Evolutionary conservation across 352 stramenopile genomes (phyloP).

Genomic region (Peronosclerospora sorghi): DNA sequence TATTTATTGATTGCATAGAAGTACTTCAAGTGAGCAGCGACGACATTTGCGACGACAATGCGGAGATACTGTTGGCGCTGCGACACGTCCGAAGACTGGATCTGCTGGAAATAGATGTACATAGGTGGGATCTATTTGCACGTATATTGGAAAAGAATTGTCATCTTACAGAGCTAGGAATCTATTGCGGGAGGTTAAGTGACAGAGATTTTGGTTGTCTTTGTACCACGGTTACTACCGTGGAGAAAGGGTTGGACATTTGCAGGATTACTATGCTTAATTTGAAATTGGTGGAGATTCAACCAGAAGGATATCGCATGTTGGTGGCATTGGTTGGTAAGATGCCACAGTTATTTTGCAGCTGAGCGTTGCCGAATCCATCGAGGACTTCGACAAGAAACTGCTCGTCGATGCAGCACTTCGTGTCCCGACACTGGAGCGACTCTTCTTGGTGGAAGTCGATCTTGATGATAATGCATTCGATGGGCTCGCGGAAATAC

Average conservation of each 20-base stretch:
- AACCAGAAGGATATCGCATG: constrained; percentile 26
- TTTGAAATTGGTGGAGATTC: constrained; percentile 60
- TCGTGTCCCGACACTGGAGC: constrained; percentile 19
- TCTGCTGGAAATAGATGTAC: constrained; percentile 65
- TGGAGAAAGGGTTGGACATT: constrained; percentile 6
- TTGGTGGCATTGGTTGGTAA: constrained; percentile 33
- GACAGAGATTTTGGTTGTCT: constrained; percentile 35
- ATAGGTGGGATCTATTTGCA: constrained; percentile 29
- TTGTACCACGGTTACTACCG: constrained; percentile 13
- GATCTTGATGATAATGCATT: constrained; percentile 66
- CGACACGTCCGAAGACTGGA: constrained; percentile 38
- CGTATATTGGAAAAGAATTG: constrained; percentile 22
- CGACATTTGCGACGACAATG: constrained; percentile 45
- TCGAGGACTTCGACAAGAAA: constrained; percentile 51
- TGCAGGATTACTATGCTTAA: constrained; percentile 33
- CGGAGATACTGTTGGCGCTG: no score
- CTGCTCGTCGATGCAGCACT: constrained; percentile 36
- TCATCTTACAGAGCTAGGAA: constrained; percentile 40
- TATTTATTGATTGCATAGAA: constrained; percentile 49
- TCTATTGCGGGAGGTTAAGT: constrained; percentile 61
- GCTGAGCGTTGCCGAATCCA: constrained; percentile 48
- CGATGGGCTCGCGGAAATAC: constrained; percentile 8
- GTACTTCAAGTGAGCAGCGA: constrained; percentile 49
- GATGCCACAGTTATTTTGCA: constrained; percentile 23
- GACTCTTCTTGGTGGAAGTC: constrained; percentile 64